Evolutionary conservation across 108 stramenopile species (phyloP).

Genomic region (Fistulifera solaris): DNA sequence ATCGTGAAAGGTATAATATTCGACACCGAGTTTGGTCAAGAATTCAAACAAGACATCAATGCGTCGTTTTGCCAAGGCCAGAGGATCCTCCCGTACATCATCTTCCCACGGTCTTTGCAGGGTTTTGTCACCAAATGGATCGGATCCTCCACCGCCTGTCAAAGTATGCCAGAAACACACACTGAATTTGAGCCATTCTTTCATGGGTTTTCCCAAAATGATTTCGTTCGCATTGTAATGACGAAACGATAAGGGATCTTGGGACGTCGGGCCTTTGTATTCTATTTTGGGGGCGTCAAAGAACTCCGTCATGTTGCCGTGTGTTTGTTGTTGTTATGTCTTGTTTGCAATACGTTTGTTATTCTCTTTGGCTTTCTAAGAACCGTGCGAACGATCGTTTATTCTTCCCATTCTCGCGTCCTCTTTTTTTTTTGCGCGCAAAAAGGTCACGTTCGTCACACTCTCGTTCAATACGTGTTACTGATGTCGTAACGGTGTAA

Average conservation of each 20-base stretch:
- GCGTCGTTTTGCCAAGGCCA: constrained; percentile 44
- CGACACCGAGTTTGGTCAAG: constrained; percentile 52
- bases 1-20: constrained; percentile 65
- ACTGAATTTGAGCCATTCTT: constrained; percentile 53
- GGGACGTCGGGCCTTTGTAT: constrained; percentile 29
- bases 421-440: too few species aligned
- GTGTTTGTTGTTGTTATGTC: not conserved
- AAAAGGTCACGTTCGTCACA: too few species aligned
- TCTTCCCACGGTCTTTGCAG: constrained; percentile 43
- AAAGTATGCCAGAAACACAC: constrained; percentile 69
- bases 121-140: constrained; percentile 53
- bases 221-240: constrained; percentile 46
- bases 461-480: too few species aligned
- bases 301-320: constrained; percentile 29
- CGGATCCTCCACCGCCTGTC: constrained; percentile 38
- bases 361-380: too few species aligned
- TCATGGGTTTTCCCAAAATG: constrained; percentile 46
- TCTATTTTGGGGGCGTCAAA: constrained; percentile 29
- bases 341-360: too few species aligned
- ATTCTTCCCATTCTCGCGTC: too few species aligned
- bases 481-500: too few species aligned
- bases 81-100: constrained; percentile 20
- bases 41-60: constrained; percentile 57
- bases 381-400: too few species aligned
- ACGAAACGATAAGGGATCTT: constrained; percentile 31